Base-by-base conservation (phyloP, 345 rosid species). In the Durio zibethinus region DNA sequence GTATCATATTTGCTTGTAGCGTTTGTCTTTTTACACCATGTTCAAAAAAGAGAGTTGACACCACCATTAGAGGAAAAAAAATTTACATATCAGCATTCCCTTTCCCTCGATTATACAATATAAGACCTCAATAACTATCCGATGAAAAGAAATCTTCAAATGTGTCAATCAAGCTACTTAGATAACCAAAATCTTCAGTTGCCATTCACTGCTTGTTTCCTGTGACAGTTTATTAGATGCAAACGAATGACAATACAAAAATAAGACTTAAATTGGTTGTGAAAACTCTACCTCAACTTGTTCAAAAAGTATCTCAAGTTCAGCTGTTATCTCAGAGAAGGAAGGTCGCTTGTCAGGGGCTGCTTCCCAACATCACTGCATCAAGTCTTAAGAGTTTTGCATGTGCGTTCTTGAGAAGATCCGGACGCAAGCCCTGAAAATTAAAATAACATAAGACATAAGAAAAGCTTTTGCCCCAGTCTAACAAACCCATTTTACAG, bases 321-420 rank as follows among this genome's bases (percentile, higher is more conserved):
- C 92, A 59, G 70, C 42, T 47, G 62, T 67, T 74, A 90, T 85
- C 78, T 87, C 89, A 2, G 89, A 79, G 79, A 92, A 89, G 52
- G 91, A 67, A 18, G 91, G 97, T 43, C 97, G 86, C 31, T 74
- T 75, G 35, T 47, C 73, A 38, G 94, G 90, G 75, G 50, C 85
- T 23, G 86, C 82, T 61, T 89, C 92, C 94, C 97, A 92, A 77
- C 97, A 92, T 83, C 88, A 85, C 82, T 84, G 87, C 92, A 92
- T 92, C 85, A 90, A 67, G 33, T 82, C 85, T 11, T 11, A 80
- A 29, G 29, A 92, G 81, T 76, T 81, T 81, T 12, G 97, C 92
- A 50, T 90, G 89, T 14, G 85, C 84, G 70, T 77, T 56, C 71
- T 82, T 73, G 3, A 92, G 97, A 66, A 89, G 83, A 42, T 87